These are phyloP conservation scores for Penicillium roqueforti DNA, from an alignment of 495 filamentous ascomycete species.

Conservation along the genomic window DNA sequence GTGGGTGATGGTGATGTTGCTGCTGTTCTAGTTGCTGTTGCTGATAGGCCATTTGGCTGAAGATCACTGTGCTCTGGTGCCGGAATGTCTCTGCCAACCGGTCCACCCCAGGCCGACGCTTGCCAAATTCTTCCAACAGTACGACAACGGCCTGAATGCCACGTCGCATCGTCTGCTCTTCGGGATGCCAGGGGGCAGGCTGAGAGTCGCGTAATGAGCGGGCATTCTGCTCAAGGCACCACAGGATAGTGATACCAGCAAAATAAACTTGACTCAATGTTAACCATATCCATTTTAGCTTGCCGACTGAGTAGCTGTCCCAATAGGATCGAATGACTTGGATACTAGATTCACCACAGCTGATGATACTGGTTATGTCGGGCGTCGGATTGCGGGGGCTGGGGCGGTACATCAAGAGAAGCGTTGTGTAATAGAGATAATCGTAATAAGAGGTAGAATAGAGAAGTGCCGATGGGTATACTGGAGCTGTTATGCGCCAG, in stretches of 20 bases:
- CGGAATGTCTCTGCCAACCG: slow-evolving; percentile 44
- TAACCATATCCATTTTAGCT: slow-evolving; percentile 54
- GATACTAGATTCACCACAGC: slow-evolving; percentile 48
- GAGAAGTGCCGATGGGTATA: slow-evolving; percentile 39
- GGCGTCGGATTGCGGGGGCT: slow-evolving; percentile 47
- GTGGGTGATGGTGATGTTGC: slow-evolving; percentile 19
- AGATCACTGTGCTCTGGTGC: slow-evolving; percentile 44
- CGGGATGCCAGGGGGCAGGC: slow-evolving; percentile 39
- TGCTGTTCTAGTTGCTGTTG: slow-evolving; percentile 30
- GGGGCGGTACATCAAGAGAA: slow-evolving; percentile 50
- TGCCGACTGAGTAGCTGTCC: slow-evolving; percentile 46
- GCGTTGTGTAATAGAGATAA: slow-evolving; percentile 49
- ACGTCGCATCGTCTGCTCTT: slow-evolving; percentile 45
- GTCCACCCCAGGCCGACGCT: slow-evolving; percentile 46
- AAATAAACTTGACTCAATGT: slow-evolving; percentile 51
- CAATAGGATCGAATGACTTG: slow-evolving; percentile 50
- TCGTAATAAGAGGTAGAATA: slow-evolving; percentile 50
- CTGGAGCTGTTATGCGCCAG: slow-evolving; percentile 39
- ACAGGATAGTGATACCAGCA: slow-evolving; percentile 48
- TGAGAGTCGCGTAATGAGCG: slow-evolving; percentile 40
- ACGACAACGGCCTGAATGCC: slow-evolving; percentile 46
- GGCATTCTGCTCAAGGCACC: slow-evolving; percentile 46
- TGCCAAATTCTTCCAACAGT: slow-evolving; percentile 47
- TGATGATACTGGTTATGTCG: slow-evolving; percentile 39
- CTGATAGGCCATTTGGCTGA: slow-evolving; percentile 43